phyloP scores from a whole-genome alignment of 495 filamentous ascomycete genomes.

The Aspergillus nanangensis region DNA sequence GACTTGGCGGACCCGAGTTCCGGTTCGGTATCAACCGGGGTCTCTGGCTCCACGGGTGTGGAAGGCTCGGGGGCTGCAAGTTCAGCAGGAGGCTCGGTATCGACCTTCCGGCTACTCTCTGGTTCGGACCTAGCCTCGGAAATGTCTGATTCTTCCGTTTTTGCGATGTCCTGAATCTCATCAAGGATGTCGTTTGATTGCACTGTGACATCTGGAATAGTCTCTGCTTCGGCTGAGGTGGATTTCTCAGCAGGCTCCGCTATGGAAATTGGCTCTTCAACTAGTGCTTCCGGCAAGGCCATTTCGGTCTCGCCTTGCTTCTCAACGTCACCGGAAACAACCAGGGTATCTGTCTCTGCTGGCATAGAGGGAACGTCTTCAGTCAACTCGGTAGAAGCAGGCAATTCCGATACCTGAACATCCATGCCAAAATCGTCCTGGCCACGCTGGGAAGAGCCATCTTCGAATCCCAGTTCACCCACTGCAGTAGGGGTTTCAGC shows the following conservation, averaged over 20 bases:
- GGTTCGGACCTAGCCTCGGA: no score
- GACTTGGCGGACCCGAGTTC: slow-evolving; percentile 20
- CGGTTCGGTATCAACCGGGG: slow-evolving; percentile 7
- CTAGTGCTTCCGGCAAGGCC: no score
- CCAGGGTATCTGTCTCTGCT: no score
- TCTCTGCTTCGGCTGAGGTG: background rate
- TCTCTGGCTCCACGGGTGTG: slow-evolving; percentile 9
- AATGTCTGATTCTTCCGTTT: no score
- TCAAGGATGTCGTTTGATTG: no score
- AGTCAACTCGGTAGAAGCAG: background rate
- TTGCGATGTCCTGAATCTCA: no score
- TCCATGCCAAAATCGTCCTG: background rate
- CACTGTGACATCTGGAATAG: background rate
- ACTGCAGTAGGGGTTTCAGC: background rate
- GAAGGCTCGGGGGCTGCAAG: background rate
- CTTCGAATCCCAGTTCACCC: background rate
- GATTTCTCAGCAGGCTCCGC: slow-evolving; percentile 9
- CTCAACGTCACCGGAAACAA: no score
- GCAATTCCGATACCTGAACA: background rate
- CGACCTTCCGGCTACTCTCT: no score
- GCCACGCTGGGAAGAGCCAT: no score
- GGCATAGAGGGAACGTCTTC: no score
- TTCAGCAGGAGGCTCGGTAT: background rate
- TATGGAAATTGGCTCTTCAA: no score
- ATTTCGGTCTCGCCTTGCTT: no score